Base-by-base conservation (phyloP, 345 rosid genomes). In the Melastoma malabathricum region DNA sequence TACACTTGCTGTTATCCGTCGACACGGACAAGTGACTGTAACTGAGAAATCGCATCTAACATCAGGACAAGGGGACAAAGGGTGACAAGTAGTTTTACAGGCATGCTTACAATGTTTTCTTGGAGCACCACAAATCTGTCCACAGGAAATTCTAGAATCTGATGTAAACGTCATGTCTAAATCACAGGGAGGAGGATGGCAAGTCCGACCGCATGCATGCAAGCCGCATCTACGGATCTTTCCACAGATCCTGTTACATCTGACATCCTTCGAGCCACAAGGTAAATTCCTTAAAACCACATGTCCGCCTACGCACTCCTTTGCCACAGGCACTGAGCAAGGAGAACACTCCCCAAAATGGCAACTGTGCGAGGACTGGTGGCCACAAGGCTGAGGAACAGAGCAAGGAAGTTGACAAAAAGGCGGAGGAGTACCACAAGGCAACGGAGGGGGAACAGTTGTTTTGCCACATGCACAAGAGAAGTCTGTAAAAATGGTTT, bases 311-410 rank as follows among this genome's bases (percentile, higher is more conserved):
- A 81, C 73, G 44, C 98, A 87, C 61, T 84, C 89, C 72, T 88
- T 92, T 44, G 89, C 93, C 48, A 84, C 72, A 25, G 95, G 97
- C 25, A 81, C 80, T 15, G 97, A 80, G 64, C 98, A 92, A 51
- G 98, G 86, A 15, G 94, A 95, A 68, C 98, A 92, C 54, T 92
- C 97, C 31, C 97, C 97, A 66, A 84, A 83, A 73, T 92, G 98
- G 68, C 94, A 92, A 68, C 84, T 78, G 61, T 92, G 98, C 14
- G 89, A 69, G 43, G 97, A 74, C 46, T 81, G 50, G 72, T 88
- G 97, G 48, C 98, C 97, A 61, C 98, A 84, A 51, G 86, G 75
- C 66, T 76, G 95, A 18, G 86, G 79, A 69, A 79, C 67, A 1
- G 79, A 71, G 57, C 98, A 92, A 13, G 82, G 78, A 41, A 83